phyloP scores from a whole-genome alignment of 2,329 filamentous ascomycete genomes.

The Claviceps spartinae region DNA sequence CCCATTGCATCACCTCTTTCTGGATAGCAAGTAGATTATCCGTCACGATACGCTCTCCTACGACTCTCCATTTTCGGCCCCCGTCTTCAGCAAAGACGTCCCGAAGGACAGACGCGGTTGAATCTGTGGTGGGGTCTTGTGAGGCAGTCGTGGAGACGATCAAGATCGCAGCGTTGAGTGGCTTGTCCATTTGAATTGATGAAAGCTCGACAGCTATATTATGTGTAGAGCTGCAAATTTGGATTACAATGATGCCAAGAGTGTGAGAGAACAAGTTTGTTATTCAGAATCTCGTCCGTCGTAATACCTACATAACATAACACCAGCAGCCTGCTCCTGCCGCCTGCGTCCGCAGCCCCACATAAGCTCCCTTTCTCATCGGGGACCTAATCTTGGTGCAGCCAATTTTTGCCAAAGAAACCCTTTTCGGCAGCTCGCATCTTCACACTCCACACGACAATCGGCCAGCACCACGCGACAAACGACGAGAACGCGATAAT shows the following conservation, averaged over 20 bases:
- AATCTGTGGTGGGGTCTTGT: conserved; percentile 65
- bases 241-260: not conserved
- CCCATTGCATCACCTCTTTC: conserved; percentile 55
- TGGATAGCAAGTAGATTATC: conserved; percentile 69
- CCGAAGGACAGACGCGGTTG: conserved; percentile 51
- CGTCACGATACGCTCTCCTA: conserved; percentile 59
- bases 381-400: not conserved
- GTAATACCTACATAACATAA: not conserved
- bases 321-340: not conserved
- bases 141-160: conserved; percentile 85
- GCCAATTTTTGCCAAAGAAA: not conserved
- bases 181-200: conserved; percentile 14
- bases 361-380: not conserved
- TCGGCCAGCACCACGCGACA: not conserved
- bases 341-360: not conserved
- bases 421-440: not conserved
- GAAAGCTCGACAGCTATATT: not conserved
- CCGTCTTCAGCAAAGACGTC: conserved; percentile 56
- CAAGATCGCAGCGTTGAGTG: conserved; percentile 63
- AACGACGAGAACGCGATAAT: conserved; percentile 33
- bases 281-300: no score
- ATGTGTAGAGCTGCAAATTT: not conserved
- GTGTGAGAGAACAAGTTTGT: not conserved
- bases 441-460: not conserved
- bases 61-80: conserved; percentile 56